Base-by-base conservation (phyloP, 2,329 filamentous ascomycete genomes). In the Sporothrix brasiliensis region DNA sequence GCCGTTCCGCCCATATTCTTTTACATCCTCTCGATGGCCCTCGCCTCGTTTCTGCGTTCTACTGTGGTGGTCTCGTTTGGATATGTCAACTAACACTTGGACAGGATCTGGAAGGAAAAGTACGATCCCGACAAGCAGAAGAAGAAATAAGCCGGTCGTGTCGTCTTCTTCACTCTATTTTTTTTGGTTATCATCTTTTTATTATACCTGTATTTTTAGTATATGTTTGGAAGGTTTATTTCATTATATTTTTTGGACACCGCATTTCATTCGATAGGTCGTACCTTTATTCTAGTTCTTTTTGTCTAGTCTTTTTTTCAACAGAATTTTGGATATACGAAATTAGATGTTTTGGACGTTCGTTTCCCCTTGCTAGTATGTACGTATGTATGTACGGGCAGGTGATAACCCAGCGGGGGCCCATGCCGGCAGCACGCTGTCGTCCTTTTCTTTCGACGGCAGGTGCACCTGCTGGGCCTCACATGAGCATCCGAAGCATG, bases 21-120 rank as follows among this genome's bases (percentile, higher is more conserved):
- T 52, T 27, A 1, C 49, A 53, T 10, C 49, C 63, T 41, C 53
- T 54, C 41, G 47, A 16, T 24, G 39, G 14, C 27, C 7, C 19
- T 52, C 14, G 21, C 63, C 63, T 53, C 6, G 34, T 68, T 67
- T 69, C 53, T 19, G 21, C 19, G 2, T 34, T 71, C 50, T 67
- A 27, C 34, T 50, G 19, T 27, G 34, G 6, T 5, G 34, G 34
- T 34, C 4, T 34, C 34, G 34, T 5, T 27, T 1, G 6, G 11
- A 39, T 27, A 30, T 5, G 41, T 9, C 24, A 27, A 69, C 70
- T 69, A 67, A 75, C 41, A 13, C 11, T 1, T 14, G 14, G n/a
- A n/a, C 14, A 97, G 93, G 94, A 97, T 98, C 78, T 97, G 94
- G 93, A 98, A 98, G 80, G 93, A 97, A 73, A 98, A 98, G 82